Base-by-base conservation (phyloP, 305 asterid genomes). In the Solanum aculeatissimum region DNA sequence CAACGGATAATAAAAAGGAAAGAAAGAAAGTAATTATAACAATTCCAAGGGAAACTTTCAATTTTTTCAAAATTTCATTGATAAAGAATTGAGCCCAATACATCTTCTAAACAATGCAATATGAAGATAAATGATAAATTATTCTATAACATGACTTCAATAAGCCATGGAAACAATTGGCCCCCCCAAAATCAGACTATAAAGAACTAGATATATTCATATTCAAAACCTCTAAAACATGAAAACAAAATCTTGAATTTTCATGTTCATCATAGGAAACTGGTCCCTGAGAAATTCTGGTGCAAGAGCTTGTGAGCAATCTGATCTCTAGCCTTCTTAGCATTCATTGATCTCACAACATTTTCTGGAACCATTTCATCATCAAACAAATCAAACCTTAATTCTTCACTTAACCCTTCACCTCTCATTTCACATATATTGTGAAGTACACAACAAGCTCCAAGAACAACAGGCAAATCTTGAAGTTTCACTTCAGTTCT, bases 401-500 rank as follows among this genome's bases (percentile, higher is more conserved):
- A 65, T 9, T 91, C 94, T 21, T 83, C 68, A 32, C 72, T 80
- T 72, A 95, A 18, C 45, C 85, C 94, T 43, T 95, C 98, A 7
- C 88, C 85, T 23, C 90, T 86, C 87, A 88, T 88, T 88, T 93
- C 98, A 86, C 98, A 95, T 14, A 95, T 87, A 23, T 95, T 95
- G 77, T 95, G 95, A 91, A 95, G 68, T 12, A 93, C 95, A 81
- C 97, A 95, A 58, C 98, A 95, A 2, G 98, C 98, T 4, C 93
- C 95, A 13, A 95, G 92, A 1, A 95, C 93, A 53, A 92, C 86
- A 10, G 97, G 98, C 91, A 95, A 66, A 81, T 95, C 97, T 79
- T 89, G 92, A 23, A 93, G 95, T 84, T 95, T 95, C 86, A 95
- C 91, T 88, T 95, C 98, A 0, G 97, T 93, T 51, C 98, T 87